Conservation (phyloP, 352 stramenopile genomes). For the Pythium folliculosum region DNA sequence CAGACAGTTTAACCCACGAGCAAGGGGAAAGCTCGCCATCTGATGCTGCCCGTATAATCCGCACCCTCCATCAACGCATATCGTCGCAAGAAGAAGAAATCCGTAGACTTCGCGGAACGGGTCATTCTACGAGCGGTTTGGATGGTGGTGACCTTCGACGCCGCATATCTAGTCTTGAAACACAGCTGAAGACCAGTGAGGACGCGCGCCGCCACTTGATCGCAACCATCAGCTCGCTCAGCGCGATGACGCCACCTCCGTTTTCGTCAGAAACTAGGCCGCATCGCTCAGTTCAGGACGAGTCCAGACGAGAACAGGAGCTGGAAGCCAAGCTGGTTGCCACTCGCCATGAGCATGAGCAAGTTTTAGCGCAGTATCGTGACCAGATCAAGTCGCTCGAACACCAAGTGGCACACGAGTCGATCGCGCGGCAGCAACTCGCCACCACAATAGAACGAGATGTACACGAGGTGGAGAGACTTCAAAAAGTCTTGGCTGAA, state of each 20-base stretch:
- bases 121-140: neutral
- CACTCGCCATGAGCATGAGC: constrained; percentile 9
- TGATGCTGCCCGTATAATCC: constrained; percentile 20
- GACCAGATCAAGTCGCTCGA: constrained; percentile 32
- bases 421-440: constrained; percentile 25
- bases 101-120: neutral
- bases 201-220: constrained; percentile 60
- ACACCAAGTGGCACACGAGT: constrained; percentile 32
- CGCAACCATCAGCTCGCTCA: constrained; percentile 52
- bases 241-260: constrained; percentile 14
- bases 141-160: constrained; percentile 19
- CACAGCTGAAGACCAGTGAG: constrained; percentile 69
- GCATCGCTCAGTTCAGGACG: neutral
- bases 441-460: constrained; percentile 27
- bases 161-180: constrained; percentile 40
- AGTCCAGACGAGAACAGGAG: constrained; percentile 8
- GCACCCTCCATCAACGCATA: constrained; percentile 22
- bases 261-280: neutral
- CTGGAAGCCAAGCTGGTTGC: constrained; percentile 18
- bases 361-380: constrained; percentile 5
- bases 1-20: neutral
- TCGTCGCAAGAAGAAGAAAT: constrained; percentile 31
- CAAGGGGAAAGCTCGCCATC: neutral
- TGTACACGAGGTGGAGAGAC: constrained; percentile 38
- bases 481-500: constrained; percentile 32